Percentiles rank a stretch among this genome's conserved stretches.
Conservation (phyloP, 495 filamentous ascomycete genomes). For the Niebla homalea region DNA sequence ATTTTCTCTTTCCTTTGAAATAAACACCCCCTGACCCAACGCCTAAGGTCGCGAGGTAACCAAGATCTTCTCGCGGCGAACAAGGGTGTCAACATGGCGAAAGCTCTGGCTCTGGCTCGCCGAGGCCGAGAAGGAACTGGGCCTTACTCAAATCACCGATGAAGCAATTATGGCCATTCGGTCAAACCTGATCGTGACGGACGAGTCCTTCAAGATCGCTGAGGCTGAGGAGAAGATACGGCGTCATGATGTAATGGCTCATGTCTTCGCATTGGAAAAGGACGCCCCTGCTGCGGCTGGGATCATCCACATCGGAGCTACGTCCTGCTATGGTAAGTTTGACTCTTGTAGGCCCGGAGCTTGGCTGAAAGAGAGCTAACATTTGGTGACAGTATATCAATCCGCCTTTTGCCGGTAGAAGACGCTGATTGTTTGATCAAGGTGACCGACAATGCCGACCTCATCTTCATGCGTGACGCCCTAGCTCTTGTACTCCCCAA, state of each 20-base stretch:
- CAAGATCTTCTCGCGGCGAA: background rate
- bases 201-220: constrained; percentile 66
- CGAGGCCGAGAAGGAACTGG: constrained; percentile 63
- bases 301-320: constrained; percentile 73
- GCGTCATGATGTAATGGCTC: constrained; percentile 58
- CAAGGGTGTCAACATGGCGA: background rate
- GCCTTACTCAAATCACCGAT: constrained; percentile 45
- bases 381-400: no score
- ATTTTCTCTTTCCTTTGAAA: background rate
- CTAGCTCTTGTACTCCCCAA: constrained; percentile 73
- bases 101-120: constrained; percentile 72
- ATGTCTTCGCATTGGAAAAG: constrained; percentile 61
- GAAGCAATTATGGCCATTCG: constrained; percentile 67
- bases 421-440: background rate
- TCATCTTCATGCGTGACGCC: constrained; percentile 66
- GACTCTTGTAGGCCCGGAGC: background rate
- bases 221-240: constrained; percentile 67
- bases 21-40: background rate
- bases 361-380: background rate
- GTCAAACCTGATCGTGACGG: constrained; percentile 54
- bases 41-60: background rate
- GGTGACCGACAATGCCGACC: constrained; percentile 75
- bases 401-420: no score
- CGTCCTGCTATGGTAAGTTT: constrained; percentile 24
- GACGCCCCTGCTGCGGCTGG: constrained; percentile 71